phyloP scores from a whole-genome alignment of 352 stramenopile species.

The Saprolegnia parasitica region DNA sequence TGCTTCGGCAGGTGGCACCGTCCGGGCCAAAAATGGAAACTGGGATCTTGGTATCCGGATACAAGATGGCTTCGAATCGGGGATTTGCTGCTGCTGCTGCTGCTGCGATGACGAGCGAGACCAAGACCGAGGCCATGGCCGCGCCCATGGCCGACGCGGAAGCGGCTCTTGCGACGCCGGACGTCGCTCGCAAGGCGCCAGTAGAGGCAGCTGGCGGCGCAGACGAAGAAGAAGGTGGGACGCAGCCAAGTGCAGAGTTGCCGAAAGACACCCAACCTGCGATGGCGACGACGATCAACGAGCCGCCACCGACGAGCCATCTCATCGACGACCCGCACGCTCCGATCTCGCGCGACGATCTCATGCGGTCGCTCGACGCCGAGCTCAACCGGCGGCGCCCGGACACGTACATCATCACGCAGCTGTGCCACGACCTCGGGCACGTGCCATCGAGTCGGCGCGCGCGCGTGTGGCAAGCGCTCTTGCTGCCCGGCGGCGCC shows the following conservation, averaged over 20 bases:
- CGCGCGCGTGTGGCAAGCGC: slow-evolving; percentile 69
- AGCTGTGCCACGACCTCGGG: slow-evolving; percentile 22
- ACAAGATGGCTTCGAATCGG: slow-evolving; percentile 4
- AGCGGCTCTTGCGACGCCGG: not conserved
- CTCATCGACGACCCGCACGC: not conserved
- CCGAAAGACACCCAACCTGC: too few species aligned
- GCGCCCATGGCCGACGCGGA: slow-evolving; percentile 19
- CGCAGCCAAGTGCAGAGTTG: too few species aligned
- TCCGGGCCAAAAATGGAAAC: not conserved
- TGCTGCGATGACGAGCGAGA: slow-evolving; percentile 22
- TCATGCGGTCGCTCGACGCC: slow-evolving; percentile 19
- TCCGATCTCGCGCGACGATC: slow-evolving; percentile 22
- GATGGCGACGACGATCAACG: too few species aligned
- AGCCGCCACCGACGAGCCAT: too few species aligned
- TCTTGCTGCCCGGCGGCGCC: slow-evolving; percentile 61
- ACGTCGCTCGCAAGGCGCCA: too few species aligned
- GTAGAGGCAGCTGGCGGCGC: too few species aligned
- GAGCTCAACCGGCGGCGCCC: slow-evolving; percentile 12
- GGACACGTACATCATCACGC: slow-evolving; percentile 28
- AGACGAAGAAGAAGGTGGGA: too few species aligned
- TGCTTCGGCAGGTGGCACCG: too few species aligned
- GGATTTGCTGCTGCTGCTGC: too few species aligned
- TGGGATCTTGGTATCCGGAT: not conserved
- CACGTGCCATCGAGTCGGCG: slow-evolving; percentile 47
- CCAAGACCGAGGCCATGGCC: not conserved